Percentiles rank a stretch among this genome's conserved stretches.
Conservation (phyloP, 225 moss, liverwort and hornwort genomes). For the Bryoerythrophyllum caledonicum region DNA sequence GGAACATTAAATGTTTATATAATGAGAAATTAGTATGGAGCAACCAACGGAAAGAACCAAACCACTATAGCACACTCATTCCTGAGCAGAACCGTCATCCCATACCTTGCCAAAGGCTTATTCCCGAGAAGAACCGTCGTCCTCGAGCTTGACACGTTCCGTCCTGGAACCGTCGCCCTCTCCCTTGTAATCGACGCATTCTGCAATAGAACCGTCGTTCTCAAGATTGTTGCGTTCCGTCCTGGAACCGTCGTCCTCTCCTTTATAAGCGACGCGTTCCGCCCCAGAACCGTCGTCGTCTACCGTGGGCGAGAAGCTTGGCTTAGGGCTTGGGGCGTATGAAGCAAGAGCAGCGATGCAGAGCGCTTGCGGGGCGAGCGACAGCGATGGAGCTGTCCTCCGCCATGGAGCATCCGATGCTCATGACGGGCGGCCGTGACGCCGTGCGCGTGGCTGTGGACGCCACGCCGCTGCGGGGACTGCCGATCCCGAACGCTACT, state of each 20-base stretch:
- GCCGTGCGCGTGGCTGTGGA: constrained; percentile 85
- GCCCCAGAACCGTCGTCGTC: neutral
- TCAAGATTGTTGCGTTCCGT: neutral
- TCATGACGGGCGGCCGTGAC: constrained; percentile 55
- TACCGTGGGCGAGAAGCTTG: neutral
- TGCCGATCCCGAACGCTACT: constrained; percentile 72
- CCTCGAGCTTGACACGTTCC: too few relatives aligned
- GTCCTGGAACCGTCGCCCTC: neutral
- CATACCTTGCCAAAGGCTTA: too few relatives aligned
- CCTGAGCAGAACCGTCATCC: too few relatives aligned
- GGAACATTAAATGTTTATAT: too few relatives aligned
- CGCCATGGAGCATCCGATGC: constrained; percentile 44
- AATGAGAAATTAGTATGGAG: too few relatives aligned
- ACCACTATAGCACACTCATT: too few relatives aligned
- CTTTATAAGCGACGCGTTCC: neutral
- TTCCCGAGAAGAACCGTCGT: too few relatives aligned
- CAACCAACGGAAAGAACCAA: too few relatives aligned
- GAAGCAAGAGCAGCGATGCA: neutral
- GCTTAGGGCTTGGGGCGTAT: constrained; percentile 14
- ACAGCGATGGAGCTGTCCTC: constrained; percentile 66
- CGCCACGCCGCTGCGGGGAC: constrained; percentile 67
- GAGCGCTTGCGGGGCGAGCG: constrained; percentile 34
- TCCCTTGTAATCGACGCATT: neutral
- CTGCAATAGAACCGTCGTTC: neutral
- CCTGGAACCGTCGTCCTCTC: neutral